phyloP scores from a whole-genome alignment of 306 rosid genomes.

The Coriaria nepalensis region DNA sequence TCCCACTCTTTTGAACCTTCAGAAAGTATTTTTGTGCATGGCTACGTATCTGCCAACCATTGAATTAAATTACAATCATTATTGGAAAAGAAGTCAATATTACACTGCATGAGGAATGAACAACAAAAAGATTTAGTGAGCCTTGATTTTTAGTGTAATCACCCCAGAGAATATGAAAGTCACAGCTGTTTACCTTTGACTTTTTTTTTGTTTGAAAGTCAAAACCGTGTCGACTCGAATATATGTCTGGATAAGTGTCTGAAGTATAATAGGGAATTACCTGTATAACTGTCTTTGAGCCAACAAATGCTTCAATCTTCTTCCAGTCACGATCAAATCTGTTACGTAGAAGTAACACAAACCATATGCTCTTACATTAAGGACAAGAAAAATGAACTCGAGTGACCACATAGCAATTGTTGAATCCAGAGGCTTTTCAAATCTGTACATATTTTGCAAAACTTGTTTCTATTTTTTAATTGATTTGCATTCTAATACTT shows the following conservation, averaged over 20 bases:
- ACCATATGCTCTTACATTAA: slow-evolving; percentile 2
- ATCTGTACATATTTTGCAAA: too few relatives aligned
- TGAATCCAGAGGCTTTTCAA: not conserved
- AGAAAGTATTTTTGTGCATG: slow-evolving; percentile 94
- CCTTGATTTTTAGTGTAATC: too few relatives aligned
- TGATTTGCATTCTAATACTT: too few relatives aligned
- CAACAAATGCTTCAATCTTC: slow-evolving; percentile 94
- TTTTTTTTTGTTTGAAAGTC: too few relatives aligned
- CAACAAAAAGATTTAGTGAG: not conserved
- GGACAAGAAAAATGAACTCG: not conserved
- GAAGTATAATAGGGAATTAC: slow-evolving; percentile 24
- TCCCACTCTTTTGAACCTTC: slow-evolving; percentile 86
- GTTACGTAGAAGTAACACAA: slow-evolving; percentile 12
- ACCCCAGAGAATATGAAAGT: too few relatives aligned
- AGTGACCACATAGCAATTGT: not conserved
- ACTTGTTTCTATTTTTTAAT: too few relatives aligned
- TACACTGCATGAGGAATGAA: not conserved
- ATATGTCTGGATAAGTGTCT: too few relatives aligned
- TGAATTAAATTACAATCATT: not conserved
- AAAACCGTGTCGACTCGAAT: too few relatives aligned
- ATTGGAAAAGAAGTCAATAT: not conserved
- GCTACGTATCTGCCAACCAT: slow-evolving; percentile 65
- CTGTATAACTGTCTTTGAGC: slow-evolving; percentile 96
- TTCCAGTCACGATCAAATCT: slow-evolving; percentile 99
- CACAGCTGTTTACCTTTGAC: too few relatives aligned